Evolutionary conservation across 371 early-diverging fungal genomes (phyloP).

Genomic region (Chytridium lagenaria): DNA sequence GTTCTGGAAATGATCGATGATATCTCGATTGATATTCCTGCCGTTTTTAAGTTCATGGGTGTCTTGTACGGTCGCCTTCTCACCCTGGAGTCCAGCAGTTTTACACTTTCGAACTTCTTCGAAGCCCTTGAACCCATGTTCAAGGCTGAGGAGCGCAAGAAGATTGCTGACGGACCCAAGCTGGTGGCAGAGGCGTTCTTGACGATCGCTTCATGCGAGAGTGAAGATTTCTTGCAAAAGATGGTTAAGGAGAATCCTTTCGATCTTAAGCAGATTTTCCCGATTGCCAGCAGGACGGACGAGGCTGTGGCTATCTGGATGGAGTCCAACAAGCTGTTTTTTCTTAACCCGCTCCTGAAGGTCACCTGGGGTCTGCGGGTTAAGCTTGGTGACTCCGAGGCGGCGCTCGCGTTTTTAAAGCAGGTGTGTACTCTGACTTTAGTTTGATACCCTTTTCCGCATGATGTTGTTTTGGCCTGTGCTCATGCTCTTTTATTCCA

Average conservation of each 20-base stretch:
- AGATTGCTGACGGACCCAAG: slow-evolving; percentile 39
- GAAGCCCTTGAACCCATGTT: slow-evolving; percentile 31
- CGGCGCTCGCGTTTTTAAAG: neutral
- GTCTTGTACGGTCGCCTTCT: slow-evolving; percentile 60
- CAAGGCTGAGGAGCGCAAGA: slow-evolving; percentile 21
- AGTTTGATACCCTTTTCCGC: too few relatives aligned
- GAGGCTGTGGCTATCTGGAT: neutral
- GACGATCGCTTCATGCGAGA: slow-evolving; percentile 25
- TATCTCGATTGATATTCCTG: slow-evolving; percentile 80
- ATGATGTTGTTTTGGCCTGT: too few relatives aligned
- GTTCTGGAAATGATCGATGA: slow-evolving; percentile 76
- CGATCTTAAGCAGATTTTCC: slow-evolving; percentile 44
- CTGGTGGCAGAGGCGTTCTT: slow-evolving; percentile 36
- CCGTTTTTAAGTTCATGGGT: slow-evolving; percentile 71
- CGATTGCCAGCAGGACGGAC: slow-evolving; percentile 29
- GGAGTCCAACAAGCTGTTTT: neutral
- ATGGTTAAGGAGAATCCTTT: neutral
- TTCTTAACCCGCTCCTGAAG: slow-evolving; percentile 16
- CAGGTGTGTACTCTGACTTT: too few relatives aligned
- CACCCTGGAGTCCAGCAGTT: slow-evolving; percentile 11
- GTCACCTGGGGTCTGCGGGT: slow-evolving; percentile 6
- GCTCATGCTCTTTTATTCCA: too few relatives aligned
- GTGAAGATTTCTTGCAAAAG: slow-evolving; percentile 17
- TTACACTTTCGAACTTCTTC: slow-evolving; percentile 25
- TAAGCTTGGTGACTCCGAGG: slow-evolving; percentile 13